Conservation (phyloP, 1,139 yeast genomes). For the Geotrichum candidum region DNA sequence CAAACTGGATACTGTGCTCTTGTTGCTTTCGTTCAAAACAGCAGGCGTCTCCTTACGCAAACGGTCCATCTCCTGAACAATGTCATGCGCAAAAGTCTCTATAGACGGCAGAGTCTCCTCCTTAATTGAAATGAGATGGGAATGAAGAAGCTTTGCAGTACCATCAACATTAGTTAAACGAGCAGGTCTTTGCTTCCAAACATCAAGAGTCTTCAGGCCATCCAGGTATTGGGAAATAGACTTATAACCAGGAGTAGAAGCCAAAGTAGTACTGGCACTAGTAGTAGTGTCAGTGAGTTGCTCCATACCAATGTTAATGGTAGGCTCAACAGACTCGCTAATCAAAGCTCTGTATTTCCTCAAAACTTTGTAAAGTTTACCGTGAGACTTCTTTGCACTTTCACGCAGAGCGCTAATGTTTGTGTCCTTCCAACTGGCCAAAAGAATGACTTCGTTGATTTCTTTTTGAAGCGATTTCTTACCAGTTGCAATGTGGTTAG, state of each 20-base stretch:
- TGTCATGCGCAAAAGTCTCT: constrained; percentile 49
- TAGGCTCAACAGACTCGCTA: constrained; percentile 45
- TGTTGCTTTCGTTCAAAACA: constrained; percentile 62
- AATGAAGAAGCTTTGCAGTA: constrained; percentile 33
- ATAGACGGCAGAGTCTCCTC: constrained; percentile 38
- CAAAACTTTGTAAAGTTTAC: constrained; percentile 72
- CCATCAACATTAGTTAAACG: constrained; percentile 47
- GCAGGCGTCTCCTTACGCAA: constrained; percentile 74
- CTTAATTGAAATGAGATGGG: constrained; percentile 18
- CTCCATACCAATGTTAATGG: constrained; percentile 36
- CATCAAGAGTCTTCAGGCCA: constrained; percentile 31
- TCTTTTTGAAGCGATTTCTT: constrained; percentile 66
- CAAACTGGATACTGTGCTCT: constrained; percentile 64
- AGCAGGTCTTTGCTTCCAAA: constrained; percentile 53
- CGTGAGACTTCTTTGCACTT: constrained; percentile 86
- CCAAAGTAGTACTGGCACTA: constrained; percentile 18
- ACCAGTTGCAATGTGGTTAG: constrained; percentile 41
- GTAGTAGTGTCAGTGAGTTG: constrained; percentile 15
- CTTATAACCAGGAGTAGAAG: constrained; percentile 16
- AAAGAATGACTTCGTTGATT: constrained; percentile 70
- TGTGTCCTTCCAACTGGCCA: constrained; percentile 97
- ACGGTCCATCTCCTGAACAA: constrained; percentile 53
- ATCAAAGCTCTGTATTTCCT: constrained; percentile 72
- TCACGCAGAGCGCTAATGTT: constrained; percentile 90
- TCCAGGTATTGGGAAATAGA: constrained; percentile 16